phyloP scores from a whole-genome alignment of 1,139 yeast genomes.

The Arxiozyma telluris region DNA sequence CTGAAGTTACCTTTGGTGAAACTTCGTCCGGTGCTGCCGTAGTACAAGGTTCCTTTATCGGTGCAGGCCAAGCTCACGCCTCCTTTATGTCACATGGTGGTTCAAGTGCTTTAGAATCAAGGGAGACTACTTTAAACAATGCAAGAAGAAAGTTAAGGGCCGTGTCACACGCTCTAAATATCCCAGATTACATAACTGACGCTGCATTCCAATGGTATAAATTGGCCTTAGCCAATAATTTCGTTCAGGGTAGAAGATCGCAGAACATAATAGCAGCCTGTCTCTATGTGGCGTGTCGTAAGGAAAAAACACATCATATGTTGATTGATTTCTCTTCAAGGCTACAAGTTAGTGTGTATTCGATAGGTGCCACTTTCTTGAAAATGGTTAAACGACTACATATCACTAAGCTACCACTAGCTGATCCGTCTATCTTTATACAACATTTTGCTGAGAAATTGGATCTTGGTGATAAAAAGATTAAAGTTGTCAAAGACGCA shows the following conservation, averaged over 20 bases:
- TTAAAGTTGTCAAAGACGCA: conserved; percentile 80
- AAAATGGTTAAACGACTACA: conserved; percentile 79
- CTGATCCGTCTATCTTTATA: conserved; percentile 89
- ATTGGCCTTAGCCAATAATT: conserved; percentile 74
- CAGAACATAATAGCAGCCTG: conserved; percentile 95
- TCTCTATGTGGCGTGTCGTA: conserved; percentile 86
- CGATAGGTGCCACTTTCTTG: conserved; percentile 90
- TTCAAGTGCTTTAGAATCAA: conserved; percentile 64
- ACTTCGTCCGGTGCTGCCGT: conserved; percentile 88
- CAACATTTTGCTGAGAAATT: conserved; percentile 87
- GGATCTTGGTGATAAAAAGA: conserved; percentile 62
- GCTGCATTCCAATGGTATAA: conserved; percentile 86
- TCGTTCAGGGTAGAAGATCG: conserved; percentile 91
- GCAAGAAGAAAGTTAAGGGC: conserved; percentile 70
- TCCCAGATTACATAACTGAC: conserved; percentile 78
- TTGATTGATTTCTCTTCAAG: conserved; percentile 87
- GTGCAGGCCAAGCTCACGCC: conserved; percentile 79
- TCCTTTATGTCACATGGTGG: conserved; percentile 47
- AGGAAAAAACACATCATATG: conserved; percentile 88
- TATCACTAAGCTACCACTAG: conserved; percentile 68
- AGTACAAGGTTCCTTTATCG: conserved; percentile 89
- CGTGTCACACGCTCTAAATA: conserved; percentile 67
- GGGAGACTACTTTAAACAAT: conserved; percentile 79
- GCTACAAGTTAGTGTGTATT: conserved; percentile 82
- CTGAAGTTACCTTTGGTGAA: conserved; percentile 93